Base-by-base conservation (phyloP, 345 rosid genomes). In the Eucalyptus curtisii region DNA sequence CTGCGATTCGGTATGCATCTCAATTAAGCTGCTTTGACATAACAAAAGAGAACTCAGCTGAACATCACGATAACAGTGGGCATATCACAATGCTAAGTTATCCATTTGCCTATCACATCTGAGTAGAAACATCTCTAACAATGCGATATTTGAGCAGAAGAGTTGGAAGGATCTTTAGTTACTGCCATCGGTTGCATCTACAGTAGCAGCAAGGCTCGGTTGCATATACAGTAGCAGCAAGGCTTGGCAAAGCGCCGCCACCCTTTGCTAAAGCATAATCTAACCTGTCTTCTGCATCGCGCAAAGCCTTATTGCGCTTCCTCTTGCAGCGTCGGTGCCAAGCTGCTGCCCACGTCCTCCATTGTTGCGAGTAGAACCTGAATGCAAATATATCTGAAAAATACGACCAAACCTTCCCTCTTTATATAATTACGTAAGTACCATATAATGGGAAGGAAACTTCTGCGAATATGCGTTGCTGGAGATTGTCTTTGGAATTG, bases 331-430 rank as follows among this genome's bases (percentile, higher is more conserved):
- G 50, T 30, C 94, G 93, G 42, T 91, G 91, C 99, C 99, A 97
- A 48, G 97, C 95, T 11, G 96, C 95, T 17, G 96, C 97, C 98
- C 98, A 96, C 47, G 97, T 97, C 89, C 86, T 95, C 97, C 96
- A 94, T 88, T 95, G 98, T 88, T 93, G 95, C 30, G 98, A 97
- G 91, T 91, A 92, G 42, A 91, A 90, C 93, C 99, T 93, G 94
- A 85, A 48, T 89, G 44, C n/a, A 15, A 86, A 37, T 49, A 90
- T 68, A 40, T 37, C 47, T 4, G 1, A 20, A 37, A 37, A 71
- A 37, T 71, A 71, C 19, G 25, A 71, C 82, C 45, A 71, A 71
- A 86, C 27, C n/a, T 8, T 86, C 40, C 37, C 24, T 52, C 24
- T 85, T 49, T 86, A n/a, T 49, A n/a, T 33, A 31, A 50, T 49